Evolutionary conservation across 2,329 filamentous ascomycete genomes (phyloP), one percentile per base, ranked within the genome.

Genomic region (Chaetomiaceae sp.): DNA sequence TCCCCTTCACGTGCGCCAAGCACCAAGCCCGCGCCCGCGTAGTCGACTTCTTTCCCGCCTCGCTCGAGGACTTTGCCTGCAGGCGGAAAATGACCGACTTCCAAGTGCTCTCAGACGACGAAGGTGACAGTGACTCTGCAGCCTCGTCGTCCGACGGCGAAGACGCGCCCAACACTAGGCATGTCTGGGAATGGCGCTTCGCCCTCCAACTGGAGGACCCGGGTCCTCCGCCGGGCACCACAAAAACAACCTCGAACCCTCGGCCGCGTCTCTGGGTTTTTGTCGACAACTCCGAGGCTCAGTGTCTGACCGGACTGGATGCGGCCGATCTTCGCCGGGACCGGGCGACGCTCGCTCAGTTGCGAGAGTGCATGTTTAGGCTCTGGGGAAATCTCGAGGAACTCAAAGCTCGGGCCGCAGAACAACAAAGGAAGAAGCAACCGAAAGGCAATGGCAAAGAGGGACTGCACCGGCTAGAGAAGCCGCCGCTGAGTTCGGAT

Each of bases 371-470:
- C 59, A 73, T 96, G 49, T 92, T 85, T 63, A 71, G 81, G 31
- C 73, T 96, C 1, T 97, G 92, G 91, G 92, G 92, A 1, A 81
- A 96, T 54, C 73, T 96, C 1, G 83, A 91, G 63, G 89, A 95
- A 63, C 66, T 72, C 42, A 89, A 87, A 63, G 60, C 62, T 2
- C 64, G 59, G n/a, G 60, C 65, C 2, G 58, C 66, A 17, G 54
- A 60, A 51, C 20, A 64, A 21, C 2, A 42, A 61, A 55, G 16
- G 31, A 17, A 40, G 16, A 30, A 42, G 20, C n/a, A 37, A 16
- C 38, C 5, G 25, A 12, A 27, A 33, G 30, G 7, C 7, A 33
- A 33, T 13, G 25, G 25, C 56, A 58, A 62, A 14, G 57, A 61
- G 19, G 16, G 5, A 10, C 43, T n/a, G 2, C 37, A 19, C 34